Conservation (phyloP, 148 eudicot genomes). For the Dysphania ambrosioides region DNA sequence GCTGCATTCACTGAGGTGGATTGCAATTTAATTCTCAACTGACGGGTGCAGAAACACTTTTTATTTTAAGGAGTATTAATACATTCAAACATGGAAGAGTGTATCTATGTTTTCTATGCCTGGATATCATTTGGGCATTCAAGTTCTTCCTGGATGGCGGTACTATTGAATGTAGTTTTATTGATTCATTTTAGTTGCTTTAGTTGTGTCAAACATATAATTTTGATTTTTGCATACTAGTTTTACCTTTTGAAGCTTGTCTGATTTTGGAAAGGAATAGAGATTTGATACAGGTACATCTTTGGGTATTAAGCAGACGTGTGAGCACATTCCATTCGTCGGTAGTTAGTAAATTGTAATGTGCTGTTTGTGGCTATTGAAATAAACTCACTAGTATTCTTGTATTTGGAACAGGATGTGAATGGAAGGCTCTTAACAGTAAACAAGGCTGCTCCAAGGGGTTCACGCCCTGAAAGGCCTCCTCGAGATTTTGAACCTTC, state of each 20-base stretch:
- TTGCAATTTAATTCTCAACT: neutral
- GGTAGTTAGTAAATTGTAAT: neutral
- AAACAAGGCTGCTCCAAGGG: slow-evolving; percentile 93
- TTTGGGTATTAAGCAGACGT: neutral
- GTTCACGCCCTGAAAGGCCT: slow-evolving; percentile 66
- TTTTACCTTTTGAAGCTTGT: neutral
- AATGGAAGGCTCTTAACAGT: slow-evolving; percentile 69
- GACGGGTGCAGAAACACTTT: neutral
- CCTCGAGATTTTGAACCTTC: slow-evolving; percentile 48
- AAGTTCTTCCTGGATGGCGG: neutral
- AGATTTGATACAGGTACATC: neutral
- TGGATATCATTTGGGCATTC: neutral
- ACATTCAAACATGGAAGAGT: too few relatives aligned
- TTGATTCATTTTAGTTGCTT: neutral
- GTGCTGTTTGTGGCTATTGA: neutral
- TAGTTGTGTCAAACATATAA: neutral
- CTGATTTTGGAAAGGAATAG: neutral
- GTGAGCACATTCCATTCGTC: neutral
- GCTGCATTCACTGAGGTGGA: too few relatives aligned
- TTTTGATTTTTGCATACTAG: neutral
- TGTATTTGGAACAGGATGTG: slow-evolving; percentile 71
- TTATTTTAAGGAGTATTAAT: too few relatives aligned
- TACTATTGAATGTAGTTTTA: neutral
- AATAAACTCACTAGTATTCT: too few relatives aligned
- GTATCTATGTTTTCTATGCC: too few relatives aligned